Base-by-base conservation (phyloP, 2,329 filamentous ascomycete genomes). In the Diaporthe longicolla region DNA sequence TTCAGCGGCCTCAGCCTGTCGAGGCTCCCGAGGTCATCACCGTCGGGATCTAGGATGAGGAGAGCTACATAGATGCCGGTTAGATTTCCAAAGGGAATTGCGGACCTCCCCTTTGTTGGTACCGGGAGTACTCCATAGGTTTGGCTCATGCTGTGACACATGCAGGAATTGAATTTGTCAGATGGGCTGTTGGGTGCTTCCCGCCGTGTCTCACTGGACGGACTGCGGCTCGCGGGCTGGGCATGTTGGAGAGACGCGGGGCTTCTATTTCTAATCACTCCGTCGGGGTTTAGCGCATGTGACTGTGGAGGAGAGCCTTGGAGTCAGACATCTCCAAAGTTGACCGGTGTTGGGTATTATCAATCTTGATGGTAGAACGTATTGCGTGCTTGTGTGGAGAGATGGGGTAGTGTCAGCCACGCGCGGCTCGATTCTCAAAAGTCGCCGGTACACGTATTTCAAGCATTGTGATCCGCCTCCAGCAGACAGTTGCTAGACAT, bases 381-480 rank as follows among this genome's bases (percentile, higher is more conserved):
- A 66, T 66, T 66, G 61, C 61, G 61, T 66, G 61, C 61, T 66
- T 43, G 29, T 37, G 61, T 66, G 61, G 61, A 50, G 61, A 50
- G 40, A 50, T 65, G 26, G 61, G 61, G 61, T 66, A 66, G 43
- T 37, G 45, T 52, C 45, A 66, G 61, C 61, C 43, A 37, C 29
- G 17, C 40, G 9, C 29, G 45, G 21, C 43, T 4, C 45, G 9
- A 37, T 21, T 37, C 11, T 52, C 43, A 24, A 66, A 66, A 66
- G 61, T 66, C 61, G 19, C 61, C 61, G 61, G 45, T 10, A 24
- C 15, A 11, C 50, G 50, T 66, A 66, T 66, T 66, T 66, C 43
- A 66, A 66, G 61, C 21, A 35, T 7, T 21, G 13, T 45, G 26
- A 35, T 50, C 61, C 61, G 61, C 61, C 43, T 35, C 10, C 26